phyloP scores from a whole-genome alignment of 75 land plant species.

The Cupressus sempervirens region DNA sequence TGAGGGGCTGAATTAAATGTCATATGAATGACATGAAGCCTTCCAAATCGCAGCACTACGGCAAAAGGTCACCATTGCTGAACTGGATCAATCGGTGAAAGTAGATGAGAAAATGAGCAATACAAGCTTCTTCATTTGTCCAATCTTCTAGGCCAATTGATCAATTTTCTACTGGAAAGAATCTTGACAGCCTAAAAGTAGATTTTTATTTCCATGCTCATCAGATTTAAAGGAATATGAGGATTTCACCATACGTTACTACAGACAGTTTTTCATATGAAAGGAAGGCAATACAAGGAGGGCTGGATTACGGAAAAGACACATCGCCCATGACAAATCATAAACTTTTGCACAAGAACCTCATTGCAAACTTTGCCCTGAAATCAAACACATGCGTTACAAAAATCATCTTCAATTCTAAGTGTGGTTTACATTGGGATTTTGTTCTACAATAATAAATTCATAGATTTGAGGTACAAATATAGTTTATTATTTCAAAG shows the following conservation, averaged over 20 bases:
- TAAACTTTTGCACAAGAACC: slow-evolving; percentile 13
- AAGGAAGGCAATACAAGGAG: slow-evolving; percentile 23
- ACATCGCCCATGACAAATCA: slow-evolving; percentile 34
- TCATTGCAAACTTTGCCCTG: slow-evolving; percentile 18
- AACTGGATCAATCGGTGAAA: slow-evolving; percentile 33
- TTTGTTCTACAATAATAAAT: too few relatives aligned
- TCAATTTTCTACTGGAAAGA: too few relatives aligned
- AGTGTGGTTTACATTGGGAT: too few relatives aligned
- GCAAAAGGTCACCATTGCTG: slow-evolving; percentile 14
- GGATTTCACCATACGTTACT: slow-evolving; percentile 13
- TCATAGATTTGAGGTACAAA: too few relatives aligned
- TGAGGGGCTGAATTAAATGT: background rate
- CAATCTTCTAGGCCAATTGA: slow-evolving; percentile 31
- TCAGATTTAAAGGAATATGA: too few relatives aligned
- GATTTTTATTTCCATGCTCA: too few relatives aligned
- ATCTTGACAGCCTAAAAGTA: too few relatives aligned
- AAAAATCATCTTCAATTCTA: too few relatives aligned
- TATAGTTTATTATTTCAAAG: too few relatives aligned
- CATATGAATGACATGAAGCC: background rate
- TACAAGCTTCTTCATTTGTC: slow-evolving; percentile 44
- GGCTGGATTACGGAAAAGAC: slow-evolving; percentile 27
- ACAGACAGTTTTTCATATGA: slow-evolving; percentile 49
- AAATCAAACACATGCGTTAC: too few relatives aligned
- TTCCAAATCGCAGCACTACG: background rate
- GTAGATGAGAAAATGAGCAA: background rate